Percentiles rank a stretch among this genome's conserved stretches.
phyloP scores from a whole-genome alignment of 2,329 filamentous ascomycete genomes.

The Xylariaceae sp. region DNA sequence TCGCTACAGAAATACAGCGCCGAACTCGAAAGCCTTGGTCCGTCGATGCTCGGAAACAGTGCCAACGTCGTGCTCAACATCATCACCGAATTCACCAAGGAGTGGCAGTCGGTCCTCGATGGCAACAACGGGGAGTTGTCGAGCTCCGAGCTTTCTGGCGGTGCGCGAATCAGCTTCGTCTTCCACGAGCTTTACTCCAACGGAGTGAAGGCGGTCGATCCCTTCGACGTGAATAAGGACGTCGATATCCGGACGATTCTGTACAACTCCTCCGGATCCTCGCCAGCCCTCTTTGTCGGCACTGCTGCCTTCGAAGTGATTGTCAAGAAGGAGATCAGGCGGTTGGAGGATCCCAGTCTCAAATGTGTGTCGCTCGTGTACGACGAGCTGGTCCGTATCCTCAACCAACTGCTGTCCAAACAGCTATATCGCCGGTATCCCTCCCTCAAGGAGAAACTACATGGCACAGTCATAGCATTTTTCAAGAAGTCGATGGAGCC shows the following conservation, averaged over 20 bases:
- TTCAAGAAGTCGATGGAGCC: constrained; percentile 99
- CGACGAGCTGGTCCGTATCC: constrained; percentile 92
- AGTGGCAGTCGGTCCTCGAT: constrained; percentile 93
- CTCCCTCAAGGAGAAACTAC: constrained; percentile 93
- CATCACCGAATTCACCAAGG: constrained; percentile 97
- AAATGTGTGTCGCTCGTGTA: constrained; percentile 98
- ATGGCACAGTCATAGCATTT: constrained; percentile 83
- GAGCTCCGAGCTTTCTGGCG: constrained; percentile 87
- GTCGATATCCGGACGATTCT: constrained; percentile 94
- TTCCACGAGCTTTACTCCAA: constrained; percentile 99
- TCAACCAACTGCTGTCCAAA: constrained; percentile 84
- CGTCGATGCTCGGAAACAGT: constrained; percentile 92
- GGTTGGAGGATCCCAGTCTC: constrained; percentile 89
- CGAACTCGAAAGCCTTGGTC: constrained; percentile 78
- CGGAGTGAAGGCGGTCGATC: constrained; percentile 94
- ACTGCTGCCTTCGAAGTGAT: constrained; percentile 98
- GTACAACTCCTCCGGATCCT: constrained; percentile 98
- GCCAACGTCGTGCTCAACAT: constrained; percentile 97
- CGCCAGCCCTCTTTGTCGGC: constrained; percentile 91
- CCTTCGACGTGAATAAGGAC: constrained; percentile 96
- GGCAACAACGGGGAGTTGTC: constrained; percentile 96
- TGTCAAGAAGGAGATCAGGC: constrained; percentile 97
- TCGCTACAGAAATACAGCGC: constrained; percentile 86
- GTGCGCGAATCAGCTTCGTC: constrained; percentile 97
- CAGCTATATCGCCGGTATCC: constrained; percentile 89